Conservation (phyloP, 148 eudicot genomes). For the Pharnaceum exiguum region DNA sequence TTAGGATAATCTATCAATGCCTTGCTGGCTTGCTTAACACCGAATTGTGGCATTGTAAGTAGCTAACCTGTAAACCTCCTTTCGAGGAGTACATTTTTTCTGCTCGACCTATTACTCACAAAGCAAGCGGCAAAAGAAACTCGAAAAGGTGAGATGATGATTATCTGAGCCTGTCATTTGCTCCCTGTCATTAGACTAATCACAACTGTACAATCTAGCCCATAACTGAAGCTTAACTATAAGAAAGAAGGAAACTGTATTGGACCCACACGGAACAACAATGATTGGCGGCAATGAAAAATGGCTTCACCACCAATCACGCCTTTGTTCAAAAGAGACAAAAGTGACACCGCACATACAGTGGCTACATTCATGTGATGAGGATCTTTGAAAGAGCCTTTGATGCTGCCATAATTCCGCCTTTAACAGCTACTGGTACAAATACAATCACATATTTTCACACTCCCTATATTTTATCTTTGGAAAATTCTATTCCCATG, state of each 20-base stretch:
- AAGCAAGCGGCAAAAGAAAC: too few species aligned
- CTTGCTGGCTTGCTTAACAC: too few species aligned
- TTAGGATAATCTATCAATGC: too few species aligned
- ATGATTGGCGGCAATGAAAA: slow-evolving; percentile 9
- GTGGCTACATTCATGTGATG: slow-evolving; percentile 3
- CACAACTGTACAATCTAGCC: neutral
- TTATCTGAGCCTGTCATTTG: too few species aligned
- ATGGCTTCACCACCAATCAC: slow-evolving; percentile 15
- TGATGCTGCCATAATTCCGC: neutral
- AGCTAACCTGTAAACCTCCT: too few species aligned
- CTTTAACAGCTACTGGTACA: neutral
- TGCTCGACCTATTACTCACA: too few species aligned
- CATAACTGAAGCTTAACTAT: neutral
- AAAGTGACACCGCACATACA: slow-evolving; percentile 5
- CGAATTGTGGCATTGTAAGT: too few species aligned
- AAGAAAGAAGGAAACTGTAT: neutral
- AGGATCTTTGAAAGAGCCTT: neutral
- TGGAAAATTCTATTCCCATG: too few species aligned
- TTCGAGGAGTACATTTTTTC: too few species aligned
- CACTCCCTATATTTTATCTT: too few species aligned
- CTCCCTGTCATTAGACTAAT: neutral
- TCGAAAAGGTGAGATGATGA: too few species aligned
- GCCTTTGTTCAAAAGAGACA: slow-evolving; percentile 14
- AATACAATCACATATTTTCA: too few species aligned
- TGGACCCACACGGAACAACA: neutral